A percentile compares a stretch with the other conserved stretches of the same genome.
These are phyloP conservation scores for Taphrina sp. DNA, from an alignment of 1,139 yeast species.

Conservation along the genomic window DNA sequence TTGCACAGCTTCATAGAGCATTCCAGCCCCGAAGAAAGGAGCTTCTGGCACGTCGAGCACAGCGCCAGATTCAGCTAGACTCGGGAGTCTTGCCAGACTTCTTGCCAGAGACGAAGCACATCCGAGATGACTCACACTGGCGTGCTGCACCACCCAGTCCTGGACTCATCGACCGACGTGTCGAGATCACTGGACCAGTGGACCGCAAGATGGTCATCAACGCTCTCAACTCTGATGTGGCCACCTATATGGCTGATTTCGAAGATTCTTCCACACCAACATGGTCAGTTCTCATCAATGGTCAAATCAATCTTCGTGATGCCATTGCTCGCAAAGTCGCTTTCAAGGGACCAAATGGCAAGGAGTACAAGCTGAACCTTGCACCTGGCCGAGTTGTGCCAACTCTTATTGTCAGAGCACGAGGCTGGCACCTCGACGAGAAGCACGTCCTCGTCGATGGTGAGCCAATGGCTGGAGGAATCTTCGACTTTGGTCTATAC, in stretches of 20 bases:
- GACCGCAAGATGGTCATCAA: constrained; percentile 68
- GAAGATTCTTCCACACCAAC: constrained; percentile 84
- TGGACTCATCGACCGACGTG: constrained; percentile 74
- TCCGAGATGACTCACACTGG: constrained; percentile 75
- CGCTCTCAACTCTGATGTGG: constrained; percentile 65
- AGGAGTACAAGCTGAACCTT: constrained; percentile 58
- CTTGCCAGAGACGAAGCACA: constrained; percentile 65
- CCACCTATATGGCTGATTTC: constrained; percentile 72
- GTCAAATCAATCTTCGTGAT: constrained; percentile 90
- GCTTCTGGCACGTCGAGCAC: constrained; percentile 60
- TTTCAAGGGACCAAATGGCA: constrained; percentile 59
- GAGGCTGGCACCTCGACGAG: constrained; percentile 84
- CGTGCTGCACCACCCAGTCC: constrained; percentile 75
- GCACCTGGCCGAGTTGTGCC: constrained; percentile 55
- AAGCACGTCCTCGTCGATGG: constrained; percentile 72
- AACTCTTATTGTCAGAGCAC: constrained; percentile 76
- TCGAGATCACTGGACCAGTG: constrained; percentile 82
- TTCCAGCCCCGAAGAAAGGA: constrained; percentile 62
- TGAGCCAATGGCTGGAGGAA: constrained; percentile 68
- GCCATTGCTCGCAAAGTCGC: constrained; percentile 50
- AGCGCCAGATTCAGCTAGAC: constrained; percentile 62
- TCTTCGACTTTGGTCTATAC: constrained; percentile 74
- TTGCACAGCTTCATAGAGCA: constrained; percentile 70
- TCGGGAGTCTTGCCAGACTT: constrained; percentile 69
- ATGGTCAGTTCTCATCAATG: constrained; percentile 81